A percentile compares a stretch with the other conserved stretches of the same genome.
Conservation (phyloP, 148 eudicot genomes). For the Euryodendron excelsum region DNA sequence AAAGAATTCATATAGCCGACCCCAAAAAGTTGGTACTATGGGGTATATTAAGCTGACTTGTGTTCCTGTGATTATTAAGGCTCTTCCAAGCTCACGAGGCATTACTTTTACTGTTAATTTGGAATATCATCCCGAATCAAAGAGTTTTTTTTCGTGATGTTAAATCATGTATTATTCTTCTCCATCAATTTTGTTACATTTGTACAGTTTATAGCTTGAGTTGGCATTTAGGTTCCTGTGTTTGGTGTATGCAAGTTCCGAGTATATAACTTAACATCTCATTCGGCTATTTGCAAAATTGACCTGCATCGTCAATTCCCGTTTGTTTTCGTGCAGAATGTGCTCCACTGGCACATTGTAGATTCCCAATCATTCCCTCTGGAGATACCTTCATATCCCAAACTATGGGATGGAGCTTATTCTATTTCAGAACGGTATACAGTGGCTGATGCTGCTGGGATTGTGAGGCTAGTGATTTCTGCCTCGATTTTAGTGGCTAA, state of each 20-base stretch:
- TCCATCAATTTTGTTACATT: neutral
- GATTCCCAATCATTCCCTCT: conserved; percentile 88
- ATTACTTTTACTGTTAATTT: no score
- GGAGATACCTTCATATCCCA: conserved; percentile 89
- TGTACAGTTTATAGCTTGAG: neutral
- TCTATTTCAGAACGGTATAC: conserved; percentile 75
- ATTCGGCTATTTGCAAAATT: neutral
- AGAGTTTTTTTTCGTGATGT: no score
- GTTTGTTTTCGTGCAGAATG: conserved; percentile 54
- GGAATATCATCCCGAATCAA: no score
- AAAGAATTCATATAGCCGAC: no score
- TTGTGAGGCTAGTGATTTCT: conserved; percentile 67
- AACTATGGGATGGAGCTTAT: conserved; percentile 86
- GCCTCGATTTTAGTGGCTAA: conserved; percentile 4
- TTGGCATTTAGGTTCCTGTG: neutral
- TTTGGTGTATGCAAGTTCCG: neutral
- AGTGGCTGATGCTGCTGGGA: conserved; percentile 69
- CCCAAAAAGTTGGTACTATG: no score
- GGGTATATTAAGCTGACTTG: no score
- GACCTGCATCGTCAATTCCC: neutral
- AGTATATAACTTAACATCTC: neutral
- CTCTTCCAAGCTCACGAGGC: no score
- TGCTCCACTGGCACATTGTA: conserved; percentile 96
- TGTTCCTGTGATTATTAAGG: no score
- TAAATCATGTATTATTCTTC: neutral